Evolutionary conservation across 805 yeast species (phyloP).

Genomic region (Myxozyma monticola): DNA sequence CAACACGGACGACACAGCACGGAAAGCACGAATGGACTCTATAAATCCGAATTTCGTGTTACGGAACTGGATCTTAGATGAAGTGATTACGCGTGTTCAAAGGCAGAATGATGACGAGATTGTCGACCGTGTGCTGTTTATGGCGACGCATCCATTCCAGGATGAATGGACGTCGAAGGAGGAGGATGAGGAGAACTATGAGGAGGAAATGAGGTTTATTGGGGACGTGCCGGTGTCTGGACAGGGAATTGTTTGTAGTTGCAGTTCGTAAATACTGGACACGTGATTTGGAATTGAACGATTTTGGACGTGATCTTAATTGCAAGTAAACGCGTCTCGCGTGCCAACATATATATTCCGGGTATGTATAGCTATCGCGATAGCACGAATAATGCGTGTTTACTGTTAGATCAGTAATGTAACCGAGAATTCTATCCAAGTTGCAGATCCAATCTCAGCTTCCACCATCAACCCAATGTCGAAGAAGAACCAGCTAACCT

Average conservation of each 20-base stretch:
- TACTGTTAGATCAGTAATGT: too few species aligned
- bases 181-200: conserved; percentile 51
- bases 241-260: conserved; percentile 72
- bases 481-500: conserved; percentile 6
- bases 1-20: conserved; percentile 41
- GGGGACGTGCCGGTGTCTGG: conserved; percentile 53
- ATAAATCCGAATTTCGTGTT: conserved; percentile 81
- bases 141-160: conserved; percentile 78
- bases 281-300: background rate
- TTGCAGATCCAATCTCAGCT: too few species aligned
- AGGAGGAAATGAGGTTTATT: conserved; percentile 39
- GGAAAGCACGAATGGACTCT: conserved; percentile 46
- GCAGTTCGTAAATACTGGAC: conserved; percentile 43
- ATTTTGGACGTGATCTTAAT: background rate
- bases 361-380: background rate
- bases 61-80: conserved; percentile 81
- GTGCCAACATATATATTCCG: too few species aligned
- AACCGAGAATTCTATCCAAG: background rate
- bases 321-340: too few species aligned
- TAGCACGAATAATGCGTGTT: background rate
- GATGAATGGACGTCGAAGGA: conserved; percentile 65
- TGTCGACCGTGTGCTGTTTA: conserved; percentile 61
- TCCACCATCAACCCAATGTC: conserved; percentile 15
- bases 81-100: conserved; percentile 65
- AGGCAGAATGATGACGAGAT: conserved; percentile 51